Conservation (phyloP, 2,329 filamentous ascomycete species). For the Stemphylium lycopersici region DNA sequence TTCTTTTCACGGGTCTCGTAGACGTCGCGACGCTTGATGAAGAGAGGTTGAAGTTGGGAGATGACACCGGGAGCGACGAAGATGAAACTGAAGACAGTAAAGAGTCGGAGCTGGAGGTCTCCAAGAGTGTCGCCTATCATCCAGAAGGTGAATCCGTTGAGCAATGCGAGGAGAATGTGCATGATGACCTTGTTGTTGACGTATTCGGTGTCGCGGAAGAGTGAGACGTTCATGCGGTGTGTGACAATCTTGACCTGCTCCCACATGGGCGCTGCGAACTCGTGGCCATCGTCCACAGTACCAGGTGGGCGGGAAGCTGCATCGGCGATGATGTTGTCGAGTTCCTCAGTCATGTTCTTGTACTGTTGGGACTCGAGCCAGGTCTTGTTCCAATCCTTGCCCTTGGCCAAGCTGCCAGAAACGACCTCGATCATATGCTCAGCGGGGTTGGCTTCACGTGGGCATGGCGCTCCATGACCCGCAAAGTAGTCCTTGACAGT, state of each 20-base stretch:
- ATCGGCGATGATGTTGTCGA: not conserved
- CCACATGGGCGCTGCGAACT: conserved; percentile 1
- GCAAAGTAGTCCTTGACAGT: conserved; percentile 75
- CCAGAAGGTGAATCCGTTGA: conserved; percentile 29
- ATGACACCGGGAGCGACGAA: conserved; percentile 46
- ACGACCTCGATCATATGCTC: conserved; percentile 71
- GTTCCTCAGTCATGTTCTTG: not conserved
- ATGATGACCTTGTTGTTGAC: not conserved
- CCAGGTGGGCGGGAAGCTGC: not conserved
- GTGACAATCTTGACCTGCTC: not conserved
- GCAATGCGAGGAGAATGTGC: conserved; percentile 7
- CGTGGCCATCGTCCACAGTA: not conserved
- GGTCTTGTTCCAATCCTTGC: conserved; percentile 1
- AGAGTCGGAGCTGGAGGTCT: conserved; percentile 50
- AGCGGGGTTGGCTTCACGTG: conserved; percentile 72
- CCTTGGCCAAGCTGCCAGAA: not conserved
- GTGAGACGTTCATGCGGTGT: not conserved
- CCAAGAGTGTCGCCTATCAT: conserved; percentile 23
- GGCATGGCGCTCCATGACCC: conserved; percentile 69
- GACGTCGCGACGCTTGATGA: conserved; percentile 51
- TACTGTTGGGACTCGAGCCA: not conserved
- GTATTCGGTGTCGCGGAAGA: not conserved
- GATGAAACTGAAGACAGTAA: conserved; percentile 57
- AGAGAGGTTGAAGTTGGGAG: conserved; percentile 49
- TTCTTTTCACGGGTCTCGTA: conserved; percentile 65